Evolutionary conservation across 2,329 filamentous ascomycete species (phyloP), one percentile per base, ranked within the genome.

Genomic region (Epichloe gansuensis): DNA sequence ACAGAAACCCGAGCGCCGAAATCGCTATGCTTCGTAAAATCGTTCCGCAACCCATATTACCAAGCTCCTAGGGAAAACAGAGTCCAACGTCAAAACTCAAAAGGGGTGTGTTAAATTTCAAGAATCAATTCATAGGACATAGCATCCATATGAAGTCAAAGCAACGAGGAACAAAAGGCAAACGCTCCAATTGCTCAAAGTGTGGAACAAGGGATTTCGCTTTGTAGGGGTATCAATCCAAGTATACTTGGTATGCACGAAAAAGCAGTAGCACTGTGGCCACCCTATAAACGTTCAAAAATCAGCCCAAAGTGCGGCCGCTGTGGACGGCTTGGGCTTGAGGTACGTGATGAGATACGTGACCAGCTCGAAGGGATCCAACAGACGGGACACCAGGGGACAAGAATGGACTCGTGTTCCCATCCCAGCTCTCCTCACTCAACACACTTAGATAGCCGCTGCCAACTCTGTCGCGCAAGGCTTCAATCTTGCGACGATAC

Each of bases 401-500:
- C 41, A 59, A 53, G 46, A 58, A 61, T 46, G 57, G 52, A 7
- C 56, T 57, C 44, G 67, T 67, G 46, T 67, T 67, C 6, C 71
- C 60, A 56, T 81, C 75, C 80, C 81, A 83, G 43, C 71, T 75
- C 65, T 93, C 87, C 61, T 95, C 91, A 55, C 86, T 86, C 49
- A 97, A 74, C 13, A 87, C 88, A 57, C 83, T 91, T 41, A 98
- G 77, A 78, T 95, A 98, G 39, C 83, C 86, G 60, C 83, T 88
- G 35, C 91, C 91, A 58, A 95, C 84, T 62, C 91, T 88, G 62
- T 85, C 85, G 56, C 90, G 85, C 51, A 96, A 72, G 3, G 86
- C 83, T 67, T 95, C 90, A 52, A 97, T 85, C 67, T 93, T 93
- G 65, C 87, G 87, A 53, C 86, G 82, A 68, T 95, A 97, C 7